Evolutionary conservation across 1,139 yeast species (phyloP), one percentile per base, ranked within the genome.

Genomic region (Meyerozyma sp.): DNA sequence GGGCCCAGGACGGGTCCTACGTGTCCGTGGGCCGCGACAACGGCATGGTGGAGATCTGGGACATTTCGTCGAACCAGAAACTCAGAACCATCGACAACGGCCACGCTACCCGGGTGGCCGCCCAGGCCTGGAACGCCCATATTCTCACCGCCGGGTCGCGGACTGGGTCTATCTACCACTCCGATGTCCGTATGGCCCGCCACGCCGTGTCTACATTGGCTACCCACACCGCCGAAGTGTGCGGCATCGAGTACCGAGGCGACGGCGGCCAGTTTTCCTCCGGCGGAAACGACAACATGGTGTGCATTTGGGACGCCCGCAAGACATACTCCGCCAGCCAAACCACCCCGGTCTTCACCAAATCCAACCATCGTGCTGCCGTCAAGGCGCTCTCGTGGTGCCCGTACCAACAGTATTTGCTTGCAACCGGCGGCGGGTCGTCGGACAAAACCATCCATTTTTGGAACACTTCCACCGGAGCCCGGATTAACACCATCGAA

Each of bases 351-450:
- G 74, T 83, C 49, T 88, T 84, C 61, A 70, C 84, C 18, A 88
- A 90, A 59, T 78, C 84, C 20, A 80, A 81, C 47, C 98, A 93
- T 63, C 83, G 79, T 36, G 97, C 98, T 0, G 98, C 98, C 0
- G 96, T 93, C 13, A 94, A 94, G 64, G 98, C 98, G 1, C 66
- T 94, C 44, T 82, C 94, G 13, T 94, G 97, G 96, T 88, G 96
- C 59, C 98, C 98, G 0, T 84, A 84, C 63, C 94, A 89, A 54
- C 68, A 73, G 29, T 85, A 87, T 50, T 65, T 93, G 43, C 71
- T 94, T 43, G 97, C 98, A 8, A 86, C 97, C 3, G 99, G 98
- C 8, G 98, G 98, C 42, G 98, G 98, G 18, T 84, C 95, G 10
- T 80, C 88, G 28, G 98, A 94, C 65, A 85, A 83, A 59, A 79